These are phyloP conservation scores for Nakaseomyces uthaithaninus DNA, from an alignment of 1,139 yeast species.

Conservation along the genomic window DNA sequence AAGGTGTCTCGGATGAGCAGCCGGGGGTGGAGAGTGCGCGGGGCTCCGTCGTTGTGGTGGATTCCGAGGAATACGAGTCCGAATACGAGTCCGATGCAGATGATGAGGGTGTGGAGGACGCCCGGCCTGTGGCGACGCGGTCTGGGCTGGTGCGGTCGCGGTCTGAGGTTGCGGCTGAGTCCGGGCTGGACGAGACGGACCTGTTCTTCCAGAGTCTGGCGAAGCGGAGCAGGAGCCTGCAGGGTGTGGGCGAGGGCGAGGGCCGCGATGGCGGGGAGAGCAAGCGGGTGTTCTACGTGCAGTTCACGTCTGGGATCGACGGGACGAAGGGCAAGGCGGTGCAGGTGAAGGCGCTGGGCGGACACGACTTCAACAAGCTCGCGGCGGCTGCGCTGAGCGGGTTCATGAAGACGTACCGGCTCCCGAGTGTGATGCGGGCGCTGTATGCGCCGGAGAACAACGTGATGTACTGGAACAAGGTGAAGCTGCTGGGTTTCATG, in stretches of 20 bases:
- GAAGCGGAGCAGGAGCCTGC: slow-evolving; percentile 14
- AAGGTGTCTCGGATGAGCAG: too few relatives aligned
- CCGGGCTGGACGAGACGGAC: slow-evolving; percentile 28
- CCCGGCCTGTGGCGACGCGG: not conserved
- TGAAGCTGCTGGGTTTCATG: slow-evolving; percentile 29
- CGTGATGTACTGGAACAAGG: slow-evolving; percentile 24
- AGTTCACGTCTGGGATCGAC: slow-evolving; percentile 25
- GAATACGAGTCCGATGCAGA: not conserved
- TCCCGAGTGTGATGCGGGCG: slow-evolving; percentile 14
- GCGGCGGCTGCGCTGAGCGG: slow-evolving; percentile 26
- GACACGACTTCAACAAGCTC: slow-evolving; percentile 22
- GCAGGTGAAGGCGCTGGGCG: slow-evolving; percentile 27
- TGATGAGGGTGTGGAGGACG: slow-evolving; percentile 9
- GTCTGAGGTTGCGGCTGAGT: not conserved
- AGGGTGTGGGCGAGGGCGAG: not conserved
- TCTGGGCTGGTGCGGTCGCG: slow-evolving; percentile 5
- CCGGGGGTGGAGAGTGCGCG: not conserved
- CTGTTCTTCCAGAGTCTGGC: slow-evolving; percentile 28
- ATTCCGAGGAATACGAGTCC: not conserved
- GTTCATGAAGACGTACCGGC: slow-evolving; percentile 18
- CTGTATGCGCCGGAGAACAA: slow-evolving; percentile 21
- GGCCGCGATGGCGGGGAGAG: slow-evolving; percentile 9
- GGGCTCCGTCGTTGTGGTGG: not conserved
- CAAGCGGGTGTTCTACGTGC: slow-evolving; percentile 22
- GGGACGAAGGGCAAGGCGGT: slow-evolving; percentile 24